Base-by-base conservation (phyloP, 495 filamentous ascomycete genomes). In the Cryomyces minteri region DNA sequence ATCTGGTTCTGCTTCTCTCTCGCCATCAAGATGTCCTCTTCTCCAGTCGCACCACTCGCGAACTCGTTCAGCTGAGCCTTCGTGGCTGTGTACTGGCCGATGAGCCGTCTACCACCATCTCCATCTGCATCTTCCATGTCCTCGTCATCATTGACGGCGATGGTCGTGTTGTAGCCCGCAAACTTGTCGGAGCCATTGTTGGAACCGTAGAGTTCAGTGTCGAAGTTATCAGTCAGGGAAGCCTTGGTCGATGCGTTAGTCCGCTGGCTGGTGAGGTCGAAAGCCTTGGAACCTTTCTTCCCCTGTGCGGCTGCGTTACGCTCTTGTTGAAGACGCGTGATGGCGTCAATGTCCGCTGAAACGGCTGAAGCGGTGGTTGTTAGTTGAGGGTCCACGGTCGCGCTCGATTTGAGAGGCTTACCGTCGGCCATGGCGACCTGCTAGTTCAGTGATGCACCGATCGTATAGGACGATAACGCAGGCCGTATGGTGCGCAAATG, bases 31-130 rank as follows among this genome's bases (percentile, higher is more conserved):
- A 86, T 82, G 57, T 99, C 92, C 51, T 90, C 88, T 61, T 95
- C 88, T 25, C 85, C 84, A 38, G 83, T 82, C 48, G 72, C 74
- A 41, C 86, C 85, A 39, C 68, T 76, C 6, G 88, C 84, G 65
- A 95, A 88, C 68, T 99, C 92, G 60, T 94, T 84, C 60, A 96
- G 83, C 67, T 94, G 84, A 43, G 78, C 75, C 53, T 73, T 77
- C 11, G 87, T 85, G 14, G 92, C 92, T 9, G 92, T 99, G 63
- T 96, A 99, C 63, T 99, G 92, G 47, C 88, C 92, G 31, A 96
- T 86, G 48, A 99, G 67, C 53, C 81, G 75, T 56, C 82, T 74
- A 52, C 76, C 74, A 44, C 70, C 77, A 56, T 83, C 78, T 51
- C 65, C 77, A 58, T 84, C 79, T 50, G 68, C 77, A 73, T 87